A percentile compares a stretch with the other conserved stretches of the same genome.
These are phyloP conservation scores for Achlya hypogyna DNA, from an alignment of 352 stramenopile genomes.

Conservation along the genomic window DNA sequence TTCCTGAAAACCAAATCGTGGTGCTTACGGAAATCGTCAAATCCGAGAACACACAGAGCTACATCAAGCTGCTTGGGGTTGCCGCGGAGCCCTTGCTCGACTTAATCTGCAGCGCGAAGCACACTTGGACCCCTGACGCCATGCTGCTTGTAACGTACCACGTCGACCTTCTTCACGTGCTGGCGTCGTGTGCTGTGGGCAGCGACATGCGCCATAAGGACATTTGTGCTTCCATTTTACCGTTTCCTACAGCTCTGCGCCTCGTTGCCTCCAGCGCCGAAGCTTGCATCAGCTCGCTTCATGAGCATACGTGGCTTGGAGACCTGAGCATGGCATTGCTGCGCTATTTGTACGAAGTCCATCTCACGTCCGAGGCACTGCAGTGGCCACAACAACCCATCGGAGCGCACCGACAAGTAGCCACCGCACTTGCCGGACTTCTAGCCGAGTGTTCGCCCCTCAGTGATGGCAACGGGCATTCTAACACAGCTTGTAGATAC, in stretches of 20 bases:
- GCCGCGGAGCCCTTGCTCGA: neutral
- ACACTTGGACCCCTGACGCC: neutral
- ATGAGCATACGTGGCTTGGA: neutral
- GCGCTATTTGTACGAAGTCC: neutral
- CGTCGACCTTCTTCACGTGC: conserved; percentile 43
- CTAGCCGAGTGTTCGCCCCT: neutral
- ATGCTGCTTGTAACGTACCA: conserved; percentile 50
- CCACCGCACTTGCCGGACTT: neutral
- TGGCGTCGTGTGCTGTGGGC: conserved; percentile 42
- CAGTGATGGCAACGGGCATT: neutral
- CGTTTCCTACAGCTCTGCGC: neutral
- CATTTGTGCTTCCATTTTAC: neutral
- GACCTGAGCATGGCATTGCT: neutral
- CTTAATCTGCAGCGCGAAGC: neutral
- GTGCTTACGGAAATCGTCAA: conserved; percentile 65
- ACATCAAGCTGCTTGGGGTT: conserved; percentile 53
- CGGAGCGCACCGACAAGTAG: neutral
- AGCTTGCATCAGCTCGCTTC: neutral
- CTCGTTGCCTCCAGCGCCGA: neutral
- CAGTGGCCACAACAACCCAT: neutral
- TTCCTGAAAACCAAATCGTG: conserved; percentile 55
- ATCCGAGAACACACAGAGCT: conserved; percentile 35
- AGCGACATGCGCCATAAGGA: neutral
- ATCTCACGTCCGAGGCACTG: neutral
- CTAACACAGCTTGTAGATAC: neutral